Conservation (phyloP, 495 filamentous ascomycete genomes). For the Friedmanniomyces simplex region DNA sequence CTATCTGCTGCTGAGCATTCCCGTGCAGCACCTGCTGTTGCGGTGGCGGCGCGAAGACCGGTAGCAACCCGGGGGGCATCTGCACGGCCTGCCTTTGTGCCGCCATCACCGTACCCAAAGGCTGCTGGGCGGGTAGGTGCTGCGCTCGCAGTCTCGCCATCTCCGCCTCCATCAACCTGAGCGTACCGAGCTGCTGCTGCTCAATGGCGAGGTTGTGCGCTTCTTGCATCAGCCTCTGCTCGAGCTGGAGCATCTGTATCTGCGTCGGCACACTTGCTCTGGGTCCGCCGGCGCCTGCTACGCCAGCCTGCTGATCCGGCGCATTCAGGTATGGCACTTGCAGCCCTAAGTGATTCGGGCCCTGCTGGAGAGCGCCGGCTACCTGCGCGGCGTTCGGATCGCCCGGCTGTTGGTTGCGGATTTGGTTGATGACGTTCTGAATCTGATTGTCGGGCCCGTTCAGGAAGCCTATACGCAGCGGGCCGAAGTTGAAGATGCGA, state of each 20-base stretch:
- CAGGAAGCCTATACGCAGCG: slow-evolving; percentile 40
- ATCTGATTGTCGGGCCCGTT: slow-evolving; percentile 19
- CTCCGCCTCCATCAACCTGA: slow-evolving; percentile 52
- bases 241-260: slow-evolving; percentile 50
- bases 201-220: slow-evolving; percentile 44
- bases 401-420: slow-evolving; percentile 6
- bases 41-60: background rate
- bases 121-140: slow-evolving; percentile 2
- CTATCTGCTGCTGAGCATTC: slow-evolving; percentile 7
- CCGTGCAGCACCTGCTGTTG: slow-evolving; percentile 9
- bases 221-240: slow-evolving; percentile 57
- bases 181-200: slow-evolving; percentile 45
- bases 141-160: slow-evolving; percentile 45
- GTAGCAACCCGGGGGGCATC: background rate
- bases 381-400: background rate
- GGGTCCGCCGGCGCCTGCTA: background rate
- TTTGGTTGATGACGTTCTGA: slow-evolving; percentile 13
- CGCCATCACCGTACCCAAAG: slow-evolving; percentile 6
- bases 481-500: slow-evolving; percentile 52
- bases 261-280: slow-evolving; percentile 32
- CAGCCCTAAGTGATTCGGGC: slow-evolving; percentile 21
- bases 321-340: slow-evolving; percentile 12
- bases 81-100: slow-evolving; percentile 5
- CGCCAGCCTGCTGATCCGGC: background rate
- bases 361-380: background rate